A percentile compares a stretch with the other conserved stretches of the same genome.
phyloP scores from a whole-genome alignment of 2,329 filamentous ascomycete genomes.

The Curvularia eragrostidis region DNA sequence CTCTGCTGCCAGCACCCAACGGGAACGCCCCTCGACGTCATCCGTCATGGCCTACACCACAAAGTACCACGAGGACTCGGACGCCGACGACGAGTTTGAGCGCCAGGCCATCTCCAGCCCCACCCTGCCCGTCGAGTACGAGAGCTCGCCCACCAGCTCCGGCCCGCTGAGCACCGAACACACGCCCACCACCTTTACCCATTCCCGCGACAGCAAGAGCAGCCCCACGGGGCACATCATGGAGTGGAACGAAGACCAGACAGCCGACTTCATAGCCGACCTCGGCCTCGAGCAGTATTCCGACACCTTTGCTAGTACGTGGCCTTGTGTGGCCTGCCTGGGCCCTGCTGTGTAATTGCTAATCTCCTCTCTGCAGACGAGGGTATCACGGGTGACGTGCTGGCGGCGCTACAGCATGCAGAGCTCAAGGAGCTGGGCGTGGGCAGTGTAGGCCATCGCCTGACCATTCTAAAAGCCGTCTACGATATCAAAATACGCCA shows the following conservation, averaged over 20 bases:
- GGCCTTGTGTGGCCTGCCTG: not conserved
- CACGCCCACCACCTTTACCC: constrained; percentile 79
- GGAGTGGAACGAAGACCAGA: constrained; percentile 85
- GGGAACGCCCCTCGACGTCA: not conserved
- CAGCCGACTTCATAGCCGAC: constrained; percentile 83
- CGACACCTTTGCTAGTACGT: constrained; percentile 80
- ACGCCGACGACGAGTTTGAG: constrained; percentile 82
- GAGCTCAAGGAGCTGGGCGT: constrained; percentile 97
- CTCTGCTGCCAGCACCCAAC: not conserved
- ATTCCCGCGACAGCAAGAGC: constrained; percentile 67
- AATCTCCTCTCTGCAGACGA: constrained; percentile 69
- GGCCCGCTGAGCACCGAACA: constrained; percentile 75
- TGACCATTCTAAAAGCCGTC: constrained; percentile 93
- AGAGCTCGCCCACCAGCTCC: constrained; percentile 73
- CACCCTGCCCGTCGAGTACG: constrained; percentile 69
- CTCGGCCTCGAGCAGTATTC: constrained; percentile 84
- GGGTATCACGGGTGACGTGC: constrained; percentile 88
- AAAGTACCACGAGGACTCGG: constrained; percentile 74
- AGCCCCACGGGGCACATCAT: constrained; percentile 77
- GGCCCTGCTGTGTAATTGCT: constrained; percentile 5
- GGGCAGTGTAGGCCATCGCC: constrained; percentile 86
- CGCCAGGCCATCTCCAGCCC: constrained; percentile 70
- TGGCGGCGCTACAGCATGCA: constrained; percentile 87
- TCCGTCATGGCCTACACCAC: constrained; percentile 50
- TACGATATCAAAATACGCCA: constrained; percentile 97